A percentile compares a stretch with the other conserved stretches of the same genome.
Evolutionary conservation across 345 rosid species (phyloP).

Genomic region (Eutrema japonicum): DNA sequence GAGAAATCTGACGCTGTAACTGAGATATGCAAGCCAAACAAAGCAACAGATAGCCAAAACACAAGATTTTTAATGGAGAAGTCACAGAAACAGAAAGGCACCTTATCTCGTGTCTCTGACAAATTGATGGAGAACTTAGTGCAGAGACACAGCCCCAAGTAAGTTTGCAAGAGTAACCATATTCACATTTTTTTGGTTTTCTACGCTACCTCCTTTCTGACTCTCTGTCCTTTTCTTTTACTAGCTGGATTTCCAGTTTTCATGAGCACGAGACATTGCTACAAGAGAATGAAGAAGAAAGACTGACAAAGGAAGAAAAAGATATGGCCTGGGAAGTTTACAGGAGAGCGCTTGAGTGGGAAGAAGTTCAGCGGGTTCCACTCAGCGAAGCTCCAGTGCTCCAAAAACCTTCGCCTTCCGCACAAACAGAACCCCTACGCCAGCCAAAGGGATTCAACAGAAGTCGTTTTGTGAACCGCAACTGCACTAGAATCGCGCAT

Average conservation of each 20-base stretch:
- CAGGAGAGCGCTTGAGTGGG: slow-evolving; percentile 75
- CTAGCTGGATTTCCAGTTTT: slow-evolving; percentile 89
- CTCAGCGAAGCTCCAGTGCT: slow-evolving; percentile 56
- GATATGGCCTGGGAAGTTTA: slow-evolving; percentile 99
- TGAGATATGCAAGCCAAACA: slow-evolving; percentile 52
- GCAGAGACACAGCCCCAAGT: slow-evolving; percentile 82
- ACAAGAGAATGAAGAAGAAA: slow-evolving; percentile 99
- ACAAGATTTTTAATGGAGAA: slow-evolving; percentile 43
- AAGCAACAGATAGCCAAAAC: slow-evolving; percentile 41
- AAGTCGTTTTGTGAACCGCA: slow-evolving; percentile 57
- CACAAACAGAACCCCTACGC: slow-evolving; percentile 32
- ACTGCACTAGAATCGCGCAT: slow-evolving; percentile 84
- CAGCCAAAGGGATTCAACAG: slow-evolving; percentile 53
- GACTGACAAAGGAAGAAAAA: slow-evolving; percentile 95
- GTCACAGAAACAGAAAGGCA: slow-evolving; percentile 57
- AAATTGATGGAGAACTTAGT: slow-evolving; percentile 85
- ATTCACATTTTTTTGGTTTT: no score
- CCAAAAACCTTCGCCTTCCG: slow-evolving; percentile 53
- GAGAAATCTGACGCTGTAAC: slow-evolving; percentile 64
- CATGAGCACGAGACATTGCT: slow-evolving; percentile 97
- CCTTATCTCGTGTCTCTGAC: slow-evolving; percentile 71
- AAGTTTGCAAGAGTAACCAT: slow-evolving; percentile 24
- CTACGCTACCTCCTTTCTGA: no score
- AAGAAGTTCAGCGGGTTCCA: slow-evolving; percentile 83
- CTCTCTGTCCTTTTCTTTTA: slow-evolving; percentile 7